These are phyloP conservation scores for Takashimella tepidaria DNA, from an alignment of 1,284 basidiomycete genomes.

Conservation along the genomic window DNA sequence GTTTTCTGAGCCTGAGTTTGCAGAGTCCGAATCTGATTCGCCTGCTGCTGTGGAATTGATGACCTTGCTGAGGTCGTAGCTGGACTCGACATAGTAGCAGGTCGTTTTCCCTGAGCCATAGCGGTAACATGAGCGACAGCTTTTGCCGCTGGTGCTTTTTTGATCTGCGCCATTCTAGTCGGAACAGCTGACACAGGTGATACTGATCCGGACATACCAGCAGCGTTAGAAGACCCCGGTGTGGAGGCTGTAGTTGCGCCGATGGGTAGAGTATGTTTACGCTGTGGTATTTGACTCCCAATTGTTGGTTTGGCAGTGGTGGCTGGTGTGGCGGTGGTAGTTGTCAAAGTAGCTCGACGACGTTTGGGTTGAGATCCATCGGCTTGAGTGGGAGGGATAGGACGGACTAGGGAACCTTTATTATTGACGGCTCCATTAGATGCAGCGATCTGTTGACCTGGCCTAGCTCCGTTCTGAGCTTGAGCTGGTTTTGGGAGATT, in stretches of 20 bases:
- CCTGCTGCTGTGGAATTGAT: too few species aligned
- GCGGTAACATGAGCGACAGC: not conserved
- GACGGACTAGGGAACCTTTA: conserved; percentile 35
- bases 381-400: conserved; percentile 32
- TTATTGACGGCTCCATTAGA: conserved; percentile 1
- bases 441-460: conserved; percentile 1
- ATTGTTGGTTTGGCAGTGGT: not conserved
- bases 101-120: not conserved
- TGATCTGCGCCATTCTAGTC: not conserved
- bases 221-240: not conserved
- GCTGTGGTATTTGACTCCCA: not conserved
- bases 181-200: too few species aligned
- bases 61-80: not conserved
- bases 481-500: not conserved
- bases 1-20: too few species aligned
- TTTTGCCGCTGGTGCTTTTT: not conserved
- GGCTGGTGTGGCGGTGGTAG: not conserved
- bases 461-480: not conserved
- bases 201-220: too few species aligned
- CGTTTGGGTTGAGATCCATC: conserved; percentile 40
- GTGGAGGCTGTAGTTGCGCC: too few species aligned
- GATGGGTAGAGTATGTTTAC: too few species aligned
- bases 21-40: too few species aligned
- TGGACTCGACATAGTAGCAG: not conserved
- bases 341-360: conserved; percentile 34